Base-by-base conservation (phyloP, 805 yeast genomes). In the Yarrowia bubula region DNA sequence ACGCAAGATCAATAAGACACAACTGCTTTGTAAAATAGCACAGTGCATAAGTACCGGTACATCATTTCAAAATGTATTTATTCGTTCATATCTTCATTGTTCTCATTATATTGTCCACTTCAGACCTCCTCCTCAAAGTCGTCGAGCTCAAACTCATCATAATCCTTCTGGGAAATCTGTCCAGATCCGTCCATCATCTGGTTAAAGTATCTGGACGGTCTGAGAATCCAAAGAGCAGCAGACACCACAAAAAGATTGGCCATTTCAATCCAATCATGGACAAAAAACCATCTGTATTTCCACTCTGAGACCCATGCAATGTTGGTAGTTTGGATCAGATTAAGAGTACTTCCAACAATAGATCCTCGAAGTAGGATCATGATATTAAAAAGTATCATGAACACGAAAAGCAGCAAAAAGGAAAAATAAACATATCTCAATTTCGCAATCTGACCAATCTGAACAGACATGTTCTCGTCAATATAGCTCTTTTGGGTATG, bases 141-240 rank as follows among this genome's bases (percentile, higher is more conserved):
- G 1, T 58, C 64, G 33, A 58, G 41, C 42, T 58, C 64, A 43
- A 58, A 58, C 42, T 58, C 64, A 22, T 58, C 64, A 18, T 43
- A 58, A 15, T 58, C 64, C 33, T 58, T 44, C 43, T 58, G 50
- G 8, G 35, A 15, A 43, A 58, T 43, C 43, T 58, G 64, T 1
- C 51, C 64, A 14, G n/a, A 3, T 8, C 64, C 64, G 35, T 58
- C 64, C 64, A 58, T 58, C 64, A 58, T 58, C 43, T 37, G 50
- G 64, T 58, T 58, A 22, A 58, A 58, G 37, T 33, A 58, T 43
- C 64, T 11, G n/a, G 43, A 18, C 4, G 64, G 64, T 33, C 64
- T 31, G 13, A 58, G 50, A 11, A 58, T 7, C 39, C 43, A 58
- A n/a, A 58, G 35, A 2, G 35, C 43, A 3, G 51, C 39, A 5